A percentile compares a stretch with the other conserved stretches of the same genome.
phyloP scores from a whole-genome alignment of 1,284 basidiomycete species.

The Apiotrichum sp. region DNA sequence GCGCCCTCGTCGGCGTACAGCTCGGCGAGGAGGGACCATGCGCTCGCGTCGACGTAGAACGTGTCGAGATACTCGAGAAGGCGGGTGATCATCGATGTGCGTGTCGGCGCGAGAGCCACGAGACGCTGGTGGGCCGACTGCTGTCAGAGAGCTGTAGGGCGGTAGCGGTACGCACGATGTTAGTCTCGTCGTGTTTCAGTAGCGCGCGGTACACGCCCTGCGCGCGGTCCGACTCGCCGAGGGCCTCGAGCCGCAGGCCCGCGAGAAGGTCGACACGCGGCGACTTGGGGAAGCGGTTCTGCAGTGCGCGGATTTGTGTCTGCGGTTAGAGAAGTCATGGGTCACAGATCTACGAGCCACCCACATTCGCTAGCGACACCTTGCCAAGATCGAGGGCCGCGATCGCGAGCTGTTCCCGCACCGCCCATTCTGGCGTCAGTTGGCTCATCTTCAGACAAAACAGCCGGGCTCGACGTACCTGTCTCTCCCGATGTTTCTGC shows the following conservation, averaged over 20 bases:
- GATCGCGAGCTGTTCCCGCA: constrained; percentile 79
- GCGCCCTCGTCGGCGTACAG: constrained; percentile 73
- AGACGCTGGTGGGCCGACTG: constrained; percentile 78
- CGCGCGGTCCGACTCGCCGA: constrained; percentile 49
- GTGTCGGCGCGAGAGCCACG: constrained; percentile 55
- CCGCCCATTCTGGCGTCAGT: constrained; percentile 62
- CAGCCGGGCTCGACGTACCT: constrained; percentile 19
- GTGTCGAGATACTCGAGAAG: constrained; percentile 79
- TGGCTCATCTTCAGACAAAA: no score
- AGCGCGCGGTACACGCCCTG: constrained; percentile 56
- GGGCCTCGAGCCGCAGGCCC: constrained; percentile 78
- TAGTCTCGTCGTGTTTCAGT: constrained; percentile 64
- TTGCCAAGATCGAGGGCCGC: constrained; percentile 79
- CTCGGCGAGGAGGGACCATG: constrained; percentile 88
- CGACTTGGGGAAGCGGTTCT: constrained; percentile 69
- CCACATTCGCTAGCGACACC: constrained; percentile 72
- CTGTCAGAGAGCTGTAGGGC: background rate
- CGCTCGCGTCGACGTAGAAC: constrained; percentile 86
- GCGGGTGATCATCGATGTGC: constrained; percentile 63
- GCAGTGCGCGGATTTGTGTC: constrained; percentile 63
- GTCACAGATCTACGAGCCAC: constrained; percentile 40
- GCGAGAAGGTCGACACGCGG: constrained; percentile 75
- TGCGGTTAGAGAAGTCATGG: constrained; percentile 28
- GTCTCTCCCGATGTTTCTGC: constrained; percentile 35
- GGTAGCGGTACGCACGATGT: constrained; percentile 57